These are phyloP conservation scores for Ensete glaucum DNA, from an alignment of 176 grass and related monocot species.

Conservation along the genomic window DNA sequence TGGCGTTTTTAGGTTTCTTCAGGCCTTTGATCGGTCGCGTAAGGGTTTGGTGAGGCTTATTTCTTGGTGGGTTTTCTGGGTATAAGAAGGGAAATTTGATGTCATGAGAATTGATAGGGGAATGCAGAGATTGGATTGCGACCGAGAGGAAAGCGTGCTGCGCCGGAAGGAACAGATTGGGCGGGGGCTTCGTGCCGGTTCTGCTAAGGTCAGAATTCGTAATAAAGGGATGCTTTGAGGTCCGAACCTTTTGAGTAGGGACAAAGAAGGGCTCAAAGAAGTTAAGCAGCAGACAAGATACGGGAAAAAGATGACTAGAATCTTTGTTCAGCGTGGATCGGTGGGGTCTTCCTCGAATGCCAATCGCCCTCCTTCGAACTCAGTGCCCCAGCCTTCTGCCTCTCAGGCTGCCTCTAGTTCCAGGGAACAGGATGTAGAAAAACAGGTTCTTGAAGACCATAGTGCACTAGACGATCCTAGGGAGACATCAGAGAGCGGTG, in stretches of 20 bases:
- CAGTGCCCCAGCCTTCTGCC: conserved; percentile 20
- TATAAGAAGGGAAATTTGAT: conserved; percentile 20
- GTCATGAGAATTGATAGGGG: conserved; percentile 85
- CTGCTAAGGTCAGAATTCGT: conserved; percentile 62
- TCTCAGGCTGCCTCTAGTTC: conserved; percentile 37
- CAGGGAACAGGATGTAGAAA: conserved; percentile 34
- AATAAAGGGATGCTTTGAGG: conserved; percentile 42
- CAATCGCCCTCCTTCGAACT: conserved; percentile 36
- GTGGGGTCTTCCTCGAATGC: conserved; percentile 58
- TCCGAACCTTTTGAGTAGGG: conserved; percentile 17
- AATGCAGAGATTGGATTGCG: conserved; percentile 55
- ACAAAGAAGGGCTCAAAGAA: conserved; percentile 14
- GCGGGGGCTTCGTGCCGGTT: conserved; percentile 35
- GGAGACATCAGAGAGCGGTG: conserved; percentile 30
- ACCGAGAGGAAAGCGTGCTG: conserved; percentile 28
- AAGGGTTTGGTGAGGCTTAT: not conserved
- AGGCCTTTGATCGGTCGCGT: not conserved
- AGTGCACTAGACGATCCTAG: conserved; percentile 7
- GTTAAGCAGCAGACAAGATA: conserved; percentile 10
- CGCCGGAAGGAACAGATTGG: conserved; percentile 32
- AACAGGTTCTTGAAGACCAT: conserved; percentile 25
- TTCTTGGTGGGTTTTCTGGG: not conserved
- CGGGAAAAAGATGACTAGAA: conserved; percentile 75
- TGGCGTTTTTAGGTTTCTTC: not conserved
- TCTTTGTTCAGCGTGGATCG: conserved; percentile 73